Evolutionary conservation across 805 yeast genomes (phyloP).

Genomic region (Cyberlindnera japonica): DNA sequence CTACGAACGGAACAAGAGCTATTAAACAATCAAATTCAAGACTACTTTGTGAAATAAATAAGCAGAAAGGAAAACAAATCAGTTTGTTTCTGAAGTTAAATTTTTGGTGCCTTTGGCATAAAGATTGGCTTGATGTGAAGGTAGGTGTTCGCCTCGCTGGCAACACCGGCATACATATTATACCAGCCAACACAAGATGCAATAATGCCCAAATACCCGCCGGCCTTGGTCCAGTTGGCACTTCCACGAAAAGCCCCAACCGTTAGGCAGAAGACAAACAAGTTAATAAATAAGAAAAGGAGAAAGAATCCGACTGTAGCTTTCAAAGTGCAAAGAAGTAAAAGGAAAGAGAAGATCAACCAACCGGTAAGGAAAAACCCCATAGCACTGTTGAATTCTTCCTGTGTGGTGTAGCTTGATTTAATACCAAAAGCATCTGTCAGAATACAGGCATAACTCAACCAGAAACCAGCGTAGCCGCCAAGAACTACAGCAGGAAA

Average conservation of each 20-base stretch:
- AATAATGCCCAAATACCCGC: slow-evolving; percentile 2
- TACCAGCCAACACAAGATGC: slow-evolving; percentile 4
- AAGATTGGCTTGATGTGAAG: slow-evolving; percentile 2
- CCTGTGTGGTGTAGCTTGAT: slow-evolving; percentile 1
- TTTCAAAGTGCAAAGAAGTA: not conserved
- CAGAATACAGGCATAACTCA: slow-evolving; percentile 1
- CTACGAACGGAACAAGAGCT: too few relatives aligned
- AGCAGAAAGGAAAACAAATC: too few relatives aligned
- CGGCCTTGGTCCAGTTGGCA: slow-evolving; percentile 2
- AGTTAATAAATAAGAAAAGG: slow-evolving; percentile 1
- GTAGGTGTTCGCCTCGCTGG: slow-evolving; percentile 1
- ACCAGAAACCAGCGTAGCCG: slow-evolving; percentile 3
- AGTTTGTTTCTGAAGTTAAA: too few relatives aligned
- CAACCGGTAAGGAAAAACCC: slow-evolving; percentile 2
- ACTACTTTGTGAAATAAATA: too few relatives aligned
- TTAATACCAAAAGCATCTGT: slow-evolving; percentile 1
- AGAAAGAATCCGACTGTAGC: slow-evolving; percentile 3
- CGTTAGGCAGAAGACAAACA: slow-evolving; percentile 1
- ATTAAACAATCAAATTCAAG: too few relatives aligned
- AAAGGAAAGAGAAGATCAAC: slow-evolving; percentile 3
- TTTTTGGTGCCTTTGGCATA: slow-evolving; percentile 3
- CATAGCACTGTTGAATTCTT: slow-evolving; percentile 1
- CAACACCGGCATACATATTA: slow-evolving; percentile 2
- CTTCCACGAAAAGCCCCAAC: slow-evolving; percentile 1
- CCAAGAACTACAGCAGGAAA: slow-evolving; percentile 3